phyloP scores from a whole-genome alignment of 1,284 basidiomycete species.

The Melampsora americana region DNA sequence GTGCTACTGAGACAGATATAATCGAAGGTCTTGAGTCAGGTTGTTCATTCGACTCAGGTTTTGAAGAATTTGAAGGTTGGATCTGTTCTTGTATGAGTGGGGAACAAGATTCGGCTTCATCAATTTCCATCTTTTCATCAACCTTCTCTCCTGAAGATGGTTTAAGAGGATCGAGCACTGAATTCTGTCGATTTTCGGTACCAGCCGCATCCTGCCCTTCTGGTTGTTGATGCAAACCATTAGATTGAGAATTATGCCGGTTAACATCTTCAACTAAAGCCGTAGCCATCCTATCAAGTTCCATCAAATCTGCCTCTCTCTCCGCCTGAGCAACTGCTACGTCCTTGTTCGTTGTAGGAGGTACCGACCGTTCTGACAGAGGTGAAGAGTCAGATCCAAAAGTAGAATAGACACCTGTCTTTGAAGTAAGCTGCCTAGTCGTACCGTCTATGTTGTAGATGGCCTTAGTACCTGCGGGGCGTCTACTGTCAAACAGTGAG shows the following conservation, averaged over 20 bases:
- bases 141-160: background rate
- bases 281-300: background rate
- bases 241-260: background rate
- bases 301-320: background rate
- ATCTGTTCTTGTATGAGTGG: background rate
- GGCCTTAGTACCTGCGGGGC: too few species aligned
- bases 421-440: too few species aligned
- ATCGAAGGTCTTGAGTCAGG: background rate
- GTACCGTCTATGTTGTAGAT: too few species aligned
- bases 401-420: too few species aligned
- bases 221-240: background rate
- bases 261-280: slow-evolving; percentile 4
- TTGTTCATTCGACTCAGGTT: background rate
- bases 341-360: too few species aligned
- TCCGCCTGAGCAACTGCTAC: too few species aligned
- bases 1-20: background rate
- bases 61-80: background rate
- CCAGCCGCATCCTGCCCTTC: background rate
- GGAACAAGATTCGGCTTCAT: background rate
- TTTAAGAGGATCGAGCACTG: background rate
- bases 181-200: background rate
- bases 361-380: too few species aligned
- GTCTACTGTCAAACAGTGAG: too few species aligned
- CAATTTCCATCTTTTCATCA: background rate
- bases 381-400: too few species aligned